Evolutionary conservation across 805 yeast species (phyloP), one percentile per base, ranked within the genome.

Genomic region (Wickerhamomyces chambardii): DNA sequence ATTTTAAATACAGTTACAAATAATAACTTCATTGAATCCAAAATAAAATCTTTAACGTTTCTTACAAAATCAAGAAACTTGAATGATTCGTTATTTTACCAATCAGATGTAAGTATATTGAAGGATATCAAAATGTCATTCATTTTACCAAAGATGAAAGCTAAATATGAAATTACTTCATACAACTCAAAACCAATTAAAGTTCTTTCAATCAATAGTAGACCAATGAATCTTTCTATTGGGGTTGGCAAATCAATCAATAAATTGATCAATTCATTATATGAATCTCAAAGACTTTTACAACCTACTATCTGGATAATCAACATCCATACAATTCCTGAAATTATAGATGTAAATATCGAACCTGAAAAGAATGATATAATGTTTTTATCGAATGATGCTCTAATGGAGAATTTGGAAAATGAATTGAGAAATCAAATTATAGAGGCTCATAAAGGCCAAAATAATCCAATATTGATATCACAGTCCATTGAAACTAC

Each of bases 351-450:
- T 51, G 45, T 65, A 2, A 68, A 66, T 38, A 56, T 68, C 19
- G 73, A 67, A 37, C 72, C 73, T 4, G 61, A 56, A 34, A 68
- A 68, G 36, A 57, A 60, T 26, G 70, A 66, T 44, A 48, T 65
- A 4, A 26, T 67, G 37, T 35, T 67, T n/a, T n/a, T n/a, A n/a
- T n/a, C n/a, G n/a, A n/a, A n/a, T n/a, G n/a, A n/a, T n/a, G n/a
- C n/a, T n/a, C n/a, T n/a, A n/a, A n/a, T n/a, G n/a, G n/a, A n/a
- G n/a, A n/a, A n/a, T n/a, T n/a, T n/a, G n/a, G n/a, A n/a, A n/a
- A n/a, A n/a, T n/a, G n/a, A n/a, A n/a, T n/a, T n/a, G n/a, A n/a
- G n/a, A n/a, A n/a, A n/a, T n/a, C n/a, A n/a, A n/a, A n/a, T n/a
- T 21, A 10, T 8, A 21, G 24, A 21, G 10, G 24, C 7, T 7